Base-by-base conservation (phyloP, 805 yeast genomes). In the Kregervanrija delftensis region DNA sequence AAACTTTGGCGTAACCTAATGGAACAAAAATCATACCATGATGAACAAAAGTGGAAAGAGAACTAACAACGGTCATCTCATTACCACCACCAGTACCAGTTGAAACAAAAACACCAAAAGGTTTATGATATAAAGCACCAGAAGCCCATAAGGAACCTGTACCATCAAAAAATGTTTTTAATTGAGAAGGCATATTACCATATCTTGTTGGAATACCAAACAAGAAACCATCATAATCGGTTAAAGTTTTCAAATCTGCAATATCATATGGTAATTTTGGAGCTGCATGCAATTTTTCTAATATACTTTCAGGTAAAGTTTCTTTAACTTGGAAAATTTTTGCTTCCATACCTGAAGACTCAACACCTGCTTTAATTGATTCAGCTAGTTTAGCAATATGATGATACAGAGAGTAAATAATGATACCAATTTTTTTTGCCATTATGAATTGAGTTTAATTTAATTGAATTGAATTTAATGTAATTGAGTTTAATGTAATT, bases 201-300 rank as follows among this genome's bases (percentile, higher is more conserved):
- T 59, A 86, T 64, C 95, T 75, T 31, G 95, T 84, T 51, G 95
- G 93, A 46, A 85, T 63, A 52, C 95, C 95, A 55, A 86, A 82
- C 50, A 86, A 52, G 61, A 83, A 82, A 9, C 80, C 89, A 60
- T 86, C 95, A 68, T 83, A 84, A 47, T 74, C 66, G 22, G 64
- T 62, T 54, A 87, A 70, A 3, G 76, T 74, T 10, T 75, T 81
- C 4, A 65, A 55, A 5, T 81, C 71, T 33, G 86, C 86, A 46
- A 76, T 61, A 45, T 88, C 88, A 56, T 68, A 69, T 31, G 65
- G 66, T 16, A 77, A 71, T 59, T 77, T 79, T 11, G 73, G 60
- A 35, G 88, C 82, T 15, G 93, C 95, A 55, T 79, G 76, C 71
- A 88, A 63, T 58, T 69, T 64, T 39, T 64, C 61, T 51, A 88